phyloP scores from a whole-genome alignment of 768 basidiomycete species.

The Dictyophora rubrovolvata region DNA sequence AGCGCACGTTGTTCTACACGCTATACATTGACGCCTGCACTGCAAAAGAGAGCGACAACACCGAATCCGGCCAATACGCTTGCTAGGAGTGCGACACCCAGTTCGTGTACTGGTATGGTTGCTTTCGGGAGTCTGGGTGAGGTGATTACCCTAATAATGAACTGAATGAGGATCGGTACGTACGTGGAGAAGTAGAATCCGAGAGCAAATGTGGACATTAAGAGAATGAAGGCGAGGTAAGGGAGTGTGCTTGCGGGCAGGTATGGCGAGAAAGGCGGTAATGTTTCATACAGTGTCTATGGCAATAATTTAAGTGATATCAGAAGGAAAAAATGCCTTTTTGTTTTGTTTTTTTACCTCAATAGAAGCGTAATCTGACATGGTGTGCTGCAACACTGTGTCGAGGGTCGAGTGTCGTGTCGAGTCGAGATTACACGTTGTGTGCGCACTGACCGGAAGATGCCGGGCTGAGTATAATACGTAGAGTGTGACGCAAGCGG shows the following conservation, averaged over 20 bases:
- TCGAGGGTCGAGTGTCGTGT: too few species aligned
- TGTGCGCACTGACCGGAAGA: neutral
- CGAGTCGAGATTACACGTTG: neutral
- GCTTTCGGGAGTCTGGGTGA: conserved; percentile 63
- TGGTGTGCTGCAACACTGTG: conserved; percentile 19
- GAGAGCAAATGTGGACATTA: conserved; percentile 69
- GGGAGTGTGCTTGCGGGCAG: conserved; percentile 62
- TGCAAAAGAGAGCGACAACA: conserved; percentile 82
- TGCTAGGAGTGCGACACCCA: conserved; percentile 58
- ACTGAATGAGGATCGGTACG: conserved; percentile 11
- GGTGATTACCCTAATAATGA: conserved; percentile 1
- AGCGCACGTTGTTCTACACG: neutral
- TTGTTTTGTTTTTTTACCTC: conserved; percentile 33
- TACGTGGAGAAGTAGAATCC: conserved; percentile 81
- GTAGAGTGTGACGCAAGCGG: neutral
- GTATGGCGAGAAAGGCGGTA: conserved; percentile 63
- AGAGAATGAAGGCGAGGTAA: conserved; percentile 61
- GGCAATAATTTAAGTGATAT: conserved; percentile 5
- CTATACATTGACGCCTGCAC: conserved; percentile 75
- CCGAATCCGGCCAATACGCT: conserved; percentile 81
- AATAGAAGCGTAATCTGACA: conserved; percentile 45
- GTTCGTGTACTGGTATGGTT: conserved; percentile 55
- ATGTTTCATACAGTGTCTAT: conserved; percentile 52
- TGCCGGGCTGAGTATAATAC: neutral
- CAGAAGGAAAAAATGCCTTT: neutral